Conservation (phyloP, 176 grass and related monocot species). For the Echinochloa phyllopogon region DNA sequence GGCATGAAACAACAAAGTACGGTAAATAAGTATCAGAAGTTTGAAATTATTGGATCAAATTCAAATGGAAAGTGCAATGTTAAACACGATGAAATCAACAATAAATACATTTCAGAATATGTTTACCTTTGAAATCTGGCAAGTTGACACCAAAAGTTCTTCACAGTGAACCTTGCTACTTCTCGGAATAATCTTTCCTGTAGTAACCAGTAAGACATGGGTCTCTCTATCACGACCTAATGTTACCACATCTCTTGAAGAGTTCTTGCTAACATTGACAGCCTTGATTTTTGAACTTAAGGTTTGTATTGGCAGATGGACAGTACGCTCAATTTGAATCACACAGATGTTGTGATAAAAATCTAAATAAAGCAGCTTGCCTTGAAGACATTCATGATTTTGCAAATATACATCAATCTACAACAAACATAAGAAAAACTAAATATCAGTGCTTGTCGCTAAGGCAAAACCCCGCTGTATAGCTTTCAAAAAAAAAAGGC, state of each 20-base stretch:
- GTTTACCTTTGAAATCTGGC: slow-evolving; percentile 8
- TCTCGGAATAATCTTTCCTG: slow-evolving; percentile 24
- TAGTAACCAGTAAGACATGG: not conserved
- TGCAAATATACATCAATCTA: slow-evolving; percentile 28
- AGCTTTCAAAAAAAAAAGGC: no score
- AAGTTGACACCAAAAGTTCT: slow-evolving; percentile 18
- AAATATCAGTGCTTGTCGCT: not conserved
- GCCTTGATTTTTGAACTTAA: slow-evolving; percentile 7
- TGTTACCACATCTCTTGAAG: not conserved
- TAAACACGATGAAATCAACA: not conserved
- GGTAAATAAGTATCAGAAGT: no score
- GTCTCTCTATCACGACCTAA: not conserved
- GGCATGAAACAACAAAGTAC: no score
- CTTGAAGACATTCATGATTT: not conserved
- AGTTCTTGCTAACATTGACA: not conserved
- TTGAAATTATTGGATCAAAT: no score
- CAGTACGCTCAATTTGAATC: not conserved
- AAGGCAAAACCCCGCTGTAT: not conserved
- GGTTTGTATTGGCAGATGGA: not conserved
- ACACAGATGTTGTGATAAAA: slow-evolving; percentile 21
- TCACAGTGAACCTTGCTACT: not conserved
- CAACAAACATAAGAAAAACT: not conserved
- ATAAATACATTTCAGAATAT: not conserved
- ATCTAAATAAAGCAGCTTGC: not conserved
- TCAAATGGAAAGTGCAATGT: no score